These are phyloP conservation scores for Lathyrus oleraceus DNA, from an alignment of 306 rosid genomes.

Conservation along the genomic window DNA sequence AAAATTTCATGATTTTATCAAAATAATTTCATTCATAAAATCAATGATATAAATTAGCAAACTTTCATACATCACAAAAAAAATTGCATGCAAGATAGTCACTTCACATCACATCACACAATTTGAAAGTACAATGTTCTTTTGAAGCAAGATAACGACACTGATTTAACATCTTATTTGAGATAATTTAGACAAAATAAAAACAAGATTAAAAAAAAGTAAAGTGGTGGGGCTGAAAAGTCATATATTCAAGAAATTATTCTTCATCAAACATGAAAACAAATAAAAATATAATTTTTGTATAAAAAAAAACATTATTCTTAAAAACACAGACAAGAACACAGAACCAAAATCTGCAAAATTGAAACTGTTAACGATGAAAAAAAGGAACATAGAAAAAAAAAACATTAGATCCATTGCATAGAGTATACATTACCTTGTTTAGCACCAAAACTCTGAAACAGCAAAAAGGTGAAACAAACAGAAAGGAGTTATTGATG, in stretches of 20 bases:
- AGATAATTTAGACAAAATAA: neutral
- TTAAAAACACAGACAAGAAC: conserved; percentile 8
- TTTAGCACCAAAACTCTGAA: conserved; percentile 18
- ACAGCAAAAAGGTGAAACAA: conserved; percentile 7
- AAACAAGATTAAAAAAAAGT: neutral
- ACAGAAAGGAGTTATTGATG: neutral
- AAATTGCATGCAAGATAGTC: neutral
- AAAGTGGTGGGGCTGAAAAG: conserved; percentile 10
- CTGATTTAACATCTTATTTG: neutral
- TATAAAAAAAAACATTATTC: neutral
- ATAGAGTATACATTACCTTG: conserved; percentile 36
- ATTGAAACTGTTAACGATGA: neutral
- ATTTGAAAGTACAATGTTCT: conserved; percentile 8
- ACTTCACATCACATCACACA: conserved; percentile 4
- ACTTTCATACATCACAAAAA: neutral
- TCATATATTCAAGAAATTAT: neutral
- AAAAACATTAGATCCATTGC: conserved; percentile 27
- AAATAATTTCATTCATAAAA: conserved; percentile 16
- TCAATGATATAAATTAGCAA: neutral
- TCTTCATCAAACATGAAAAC: conserved; percentile 6
- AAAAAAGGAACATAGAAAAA: neutral
- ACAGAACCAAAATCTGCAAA: conserved; percentile 11
- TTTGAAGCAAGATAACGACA: conserved; percentile 26
- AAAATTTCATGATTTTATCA: conserved; percentile 11
- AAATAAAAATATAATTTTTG: neutral